Evolutionary conservation across 306 rosid genomes (phyloP), one percentile per base, ranked within the genome.

Genomic region (Medicago truncatula): DNA sequence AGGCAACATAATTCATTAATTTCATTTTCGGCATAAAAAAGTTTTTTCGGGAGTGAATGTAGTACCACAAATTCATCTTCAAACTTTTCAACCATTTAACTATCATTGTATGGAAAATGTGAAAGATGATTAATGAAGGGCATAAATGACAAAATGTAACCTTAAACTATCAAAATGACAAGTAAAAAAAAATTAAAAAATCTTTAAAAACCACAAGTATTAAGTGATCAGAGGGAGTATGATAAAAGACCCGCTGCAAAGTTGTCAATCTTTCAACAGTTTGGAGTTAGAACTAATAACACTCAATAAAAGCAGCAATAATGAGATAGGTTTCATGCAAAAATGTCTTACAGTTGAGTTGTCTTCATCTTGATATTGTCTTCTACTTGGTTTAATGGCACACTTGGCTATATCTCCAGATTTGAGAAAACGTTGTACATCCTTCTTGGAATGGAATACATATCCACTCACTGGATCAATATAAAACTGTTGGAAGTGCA

Each of bases 381-480:
- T 67, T 78, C 69, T 75, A 14, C 14, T 17, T 60, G 84, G 86
- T 65, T 59, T 85, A 61, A 31, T 21, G 10, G 68, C 61, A 77
- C 86, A 86, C n/a, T 17, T 54, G 72, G 31, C 49, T 62, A 82
- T 43, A 77, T 79, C 82, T 49, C 83, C 85, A 21, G 86, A 80
- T 54, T 74, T 78, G 31, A 86, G 56, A 83, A 73, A 86, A 38
- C 86, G 83, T 67, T 10, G 46, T 54, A 60, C 89, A 68, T 86
- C 89, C 81, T 76, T 86, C 74, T 80, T 86, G 54, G 89, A 86
- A 59, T 75, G 76, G 71, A 86, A 82, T 58, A 63, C 83, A 73
- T 73, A 77, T 43, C 85, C 86, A 80, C 72, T 73, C 58, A 21
- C 86, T 18, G 86, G 85, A 73, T 86, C 86, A 39, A 1, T 83